Evolutionary conservation across 2,329 filamentous ascomycete species (phyloP).

Genomic region (Aspergillus felis): DNA sequence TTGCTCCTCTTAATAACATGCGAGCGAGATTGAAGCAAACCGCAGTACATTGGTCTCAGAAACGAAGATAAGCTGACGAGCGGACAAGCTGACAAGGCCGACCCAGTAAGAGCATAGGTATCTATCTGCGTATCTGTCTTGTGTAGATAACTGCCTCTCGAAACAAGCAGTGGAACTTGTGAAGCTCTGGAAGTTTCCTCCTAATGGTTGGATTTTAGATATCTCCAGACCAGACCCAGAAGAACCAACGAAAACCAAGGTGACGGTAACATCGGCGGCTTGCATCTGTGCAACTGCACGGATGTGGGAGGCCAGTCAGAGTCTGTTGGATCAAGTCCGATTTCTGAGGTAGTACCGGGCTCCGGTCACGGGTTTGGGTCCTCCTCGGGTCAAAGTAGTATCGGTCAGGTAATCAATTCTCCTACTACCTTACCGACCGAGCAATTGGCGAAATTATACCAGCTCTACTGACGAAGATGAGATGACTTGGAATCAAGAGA

Average conservation of each 20-base stretch:
- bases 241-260: neutral
- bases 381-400: neutral
- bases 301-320: conserved; percentile 11
- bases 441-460: neutral
- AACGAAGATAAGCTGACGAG: neutral
- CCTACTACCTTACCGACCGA: neutral
- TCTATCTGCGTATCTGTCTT: neutral
- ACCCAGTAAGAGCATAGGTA: neutral
- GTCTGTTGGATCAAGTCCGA: neutral
- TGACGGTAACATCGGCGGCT: conserved; percentile 18
- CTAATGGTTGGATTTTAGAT: neutral
- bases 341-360: conserved; percentile 2
- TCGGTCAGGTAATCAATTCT: neutral
- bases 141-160: neutral
- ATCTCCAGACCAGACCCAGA: neutral
- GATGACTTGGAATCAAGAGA: neutral
- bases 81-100: neutral
- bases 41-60: neutral
- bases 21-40: neutral
- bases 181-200: neutral
- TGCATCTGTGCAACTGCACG: conserved; percentile 11
- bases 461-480: neutral
- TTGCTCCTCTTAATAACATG: neutral
- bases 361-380: neutral
- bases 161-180: neutral